Evolutionary conservation across 176 grass and related monocot species (phyloP).

Genomic region (Raddia distichophylla): DNA sequence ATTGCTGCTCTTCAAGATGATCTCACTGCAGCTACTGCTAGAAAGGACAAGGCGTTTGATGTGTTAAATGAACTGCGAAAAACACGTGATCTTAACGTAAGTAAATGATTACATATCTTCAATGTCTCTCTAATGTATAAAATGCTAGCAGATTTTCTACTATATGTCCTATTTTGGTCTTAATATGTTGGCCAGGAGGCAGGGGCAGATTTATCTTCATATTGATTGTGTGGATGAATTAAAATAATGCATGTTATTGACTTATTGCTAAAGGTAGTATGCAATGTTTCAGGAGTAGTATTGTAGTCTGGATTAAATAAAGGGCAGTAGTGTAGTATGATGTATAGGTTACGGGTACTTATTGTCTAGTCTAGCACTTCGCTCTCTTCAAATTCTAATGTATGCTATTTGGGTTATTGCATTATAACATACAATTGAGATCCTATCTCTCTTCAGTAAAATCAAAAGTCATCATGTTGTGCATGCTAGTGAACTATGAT

Average conservation of each 20-base stretch:
- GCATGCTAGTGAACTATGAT: neutral
- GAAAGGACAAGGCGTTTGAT: conserved; percentile 66
- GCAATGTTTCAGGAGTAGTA: too few relatives aligned
- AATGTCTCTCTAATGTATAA: neutral
- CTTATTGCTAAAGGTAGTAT: too few relatives aligned
- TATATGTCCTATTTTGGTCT: neutral
- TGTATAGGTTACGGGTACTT: too few relatives aligned
- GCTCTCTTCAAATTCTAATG: too few relatives aligned
- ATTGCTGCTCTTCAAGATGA: conserved; percentile 55
- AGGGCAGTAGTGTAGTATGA: too few relatives aligned
- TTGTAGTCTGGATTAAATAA: too few relatives aligned
- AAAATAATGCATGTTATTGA: neutral
- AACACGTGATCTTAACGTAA: conserved; percentile 53
- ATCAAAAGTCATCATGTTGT: too few relatives aligned
- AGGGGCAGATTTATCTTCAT: neutral
- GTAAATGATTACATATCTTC: conserved; percentile 5
- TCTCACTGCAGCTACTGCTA: conserved; percentile 45
- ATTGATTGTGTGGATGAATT: neutral
- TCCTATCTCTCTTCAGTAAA: too few relatives aligned
- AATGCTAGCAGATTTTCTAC: neutral
- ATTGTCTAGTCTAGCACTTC: too few relatives aligned
- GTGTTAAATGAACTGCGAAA: conserved; percentile 47
- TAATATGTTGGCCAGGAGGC: neutral
- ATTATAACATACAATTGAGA: too few relatives aligned
- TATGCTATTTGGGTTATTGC: too few relatives aligned